Percentiles rank a stretch among this genome's conserved stretches.
Conservation (phyloP, 805 yeast species). For the Hyphopichia homilentoma region DNA sequence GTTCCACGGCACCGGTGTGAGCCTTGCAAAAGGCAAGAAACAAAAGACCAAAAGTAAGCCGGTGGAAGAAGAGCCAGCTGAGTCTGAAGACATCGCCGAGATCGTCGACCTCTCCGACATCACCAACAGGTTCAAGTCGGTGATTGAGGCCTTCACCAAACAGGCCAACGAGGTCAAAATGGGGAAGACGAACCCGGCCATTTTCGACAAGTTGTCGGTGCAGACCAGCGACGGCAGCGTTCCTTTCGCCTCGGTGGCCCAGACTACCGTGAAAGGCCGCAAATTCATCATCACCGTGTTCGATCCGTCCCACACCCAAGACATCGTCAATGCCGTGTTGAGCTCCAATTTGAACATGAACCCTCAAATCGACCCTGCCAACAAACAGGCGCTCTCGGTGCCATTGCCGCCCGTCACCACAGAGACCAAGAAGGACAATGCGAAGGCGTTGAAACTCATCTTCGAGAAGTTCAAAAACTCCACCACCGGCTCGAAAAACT, state of each 20-base stretch:
- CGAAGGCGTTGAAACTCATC: slow-evolving; percentile 60
- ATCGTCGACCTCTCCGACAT: slow-evolving; percentile 31
- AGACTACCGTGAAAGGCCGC: slow-evolving; percentile 67
- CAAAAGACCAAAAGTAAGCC: slow-evolving; percentile 5
- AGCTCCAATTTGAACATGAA: slow-evolving; percentile 69
- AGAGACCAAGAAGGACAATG: slow-evolving; percentile 56
- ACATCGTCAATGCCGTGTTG: slow-evolving; percentile 66
- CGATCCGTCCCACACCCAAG: slow-evolving; percentile 72
- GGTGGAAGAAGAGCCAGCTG: slow-evolving; percentile 8
- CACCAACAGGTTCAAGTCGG: slow-evolving; percentile 40
- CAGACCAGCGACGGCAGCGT: slow-evolving; percentile 43
- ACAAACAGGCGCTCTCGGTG: slow-evolving; percentile 69
- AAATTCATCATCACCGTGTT: slow-evolving; percentile 76
- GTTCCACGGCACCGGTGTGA: slow-evolving; percentile 5
- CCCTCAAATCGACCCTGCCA: slow-evolving; percentile 72
- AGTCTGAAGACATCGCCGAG: slow-evolving; percentile 6
- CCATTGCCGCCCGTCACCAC: slow-evolving; percentile 73
- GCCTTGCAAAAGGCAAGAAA: slow-evolving; percentile 9
- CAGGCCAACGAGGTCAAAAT: slow-evolving; percentile 59
- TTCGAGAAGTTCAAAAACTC: slow-evolving; percentile 60
- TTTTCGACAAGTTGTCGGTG: slow-evolving; percentile 60
- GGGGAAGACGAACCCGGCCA: slow-evolving; percentile 65
- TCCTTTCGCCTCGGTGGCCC: slow-evolving; percentile 63
- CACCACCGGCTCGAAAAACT: slow-evolving; percentile 37
- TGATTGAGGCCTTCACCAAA: slow-evolving; percentile 51